phyloP scores from a whole-genome alignment of 495 filamentous ascomycete species.

The Hypoxylon fragiforme region DNA sequence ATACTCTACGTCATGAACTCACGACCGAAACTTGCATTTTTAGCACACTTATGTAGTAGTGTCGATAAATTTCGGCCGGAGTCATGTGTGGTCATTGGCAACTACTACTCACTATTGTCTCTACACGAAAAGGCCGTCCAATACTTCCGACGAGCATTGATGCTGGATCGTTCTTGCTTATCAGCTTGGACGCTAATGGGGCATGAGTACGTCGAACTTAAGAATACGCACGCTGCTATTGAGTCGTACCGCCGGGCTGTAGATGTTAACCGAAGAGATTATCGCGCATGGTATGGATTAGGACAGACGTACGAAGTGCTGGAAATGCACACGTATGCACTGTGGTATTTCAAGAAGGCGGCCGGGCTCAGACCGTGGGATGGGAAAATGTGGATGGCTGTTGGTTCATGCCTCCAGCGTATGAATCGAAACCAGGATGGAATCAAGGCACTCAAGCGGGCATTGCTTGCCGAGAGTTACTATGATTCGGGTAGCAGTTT shows the following conservation, averaged over 20 bases:
- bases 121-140: slow-evolving; percentile 97
- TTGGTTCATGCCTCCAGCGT: slow-evolving; percentile 85
- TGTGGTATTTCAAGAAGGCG: slow-evolving; percentile 97
- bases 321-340: slow-evolving; percentile 94
- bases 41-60: slow-evolving; percentile 84
- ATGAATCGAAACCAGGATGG: slow-evolving; percentile 81
- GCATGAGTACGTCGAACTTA: slow-evolving; percentile 98
- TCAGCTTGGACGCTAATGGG: slow-evolving; percentile 99
- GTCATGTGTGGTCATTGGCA: slow-evolving; percentile 94
- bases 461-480: slow-evolving; percentile 79
- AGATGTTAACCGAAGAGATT: slow-evolving; percentile 94
- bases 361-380: slow-evolving; percentile 89
- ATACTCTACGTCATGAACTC: slow-evolving; percentile 91
- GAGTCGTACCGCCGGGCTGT: slow-evolving; percentile 96
- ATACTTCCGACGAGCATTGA: slow-evolving; percentile 96
- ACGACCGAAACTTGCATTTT: slow-evolving; percentile 84
- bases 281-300: slow-evolving; percentile 97
- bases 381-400: slow-evolving; percentile 97
- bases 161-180: slow-evolving; percentile 85
- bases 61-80: slow-evolving; percentile 97
- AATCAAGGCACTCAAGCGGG: slow-evolving; percentile 92
- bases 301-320: slow-evolving; percentile 97
- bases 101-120: slow-evolving; percentile 92
- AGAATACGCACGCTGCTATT: slow-evolving; percentile 98
- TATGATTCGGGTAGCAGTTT: slow-evolving; percentile 63